These are phyloP conservation scores for Pneumocystis canis DNA, from an alignment of 1,139 yeast genomes.

Conservation along the genomic window DNA sequence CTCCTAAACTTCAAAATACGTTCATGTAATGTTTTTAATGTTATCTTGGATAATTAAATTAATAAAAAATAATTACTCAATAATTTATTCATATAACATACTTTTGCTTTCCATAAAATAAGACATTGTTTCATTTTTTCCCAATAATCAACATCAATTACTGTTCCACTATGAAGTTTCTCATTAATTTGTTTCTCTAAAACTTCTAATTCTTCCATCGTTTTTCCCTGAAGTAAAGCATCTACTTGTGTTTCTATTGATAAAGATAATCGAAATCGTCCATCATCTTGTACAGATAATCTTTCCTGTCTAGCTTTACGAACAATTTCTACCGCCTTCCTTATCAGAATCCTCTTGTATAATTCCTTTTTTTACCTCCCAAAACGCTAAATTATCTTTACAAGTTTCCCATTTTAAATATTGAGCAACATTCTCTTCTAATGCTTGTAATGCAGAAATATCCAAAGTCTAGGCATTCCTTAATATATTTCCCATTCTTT, in stretches of 20 bases:
- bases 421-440: conserved; percentile 16
- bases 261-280: neutral
- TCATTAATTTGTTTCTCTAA: conserved; percentile 19
- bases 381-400: conserved; percentile 16
- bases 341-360: conserved; percentile 9
- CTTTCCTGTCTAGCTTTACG: conserved; percentile 12
- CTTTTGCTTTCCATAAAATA: conserved; percentile 18
- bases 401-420: conserved; percentile 16
- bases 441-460: conserved; percentile 14
- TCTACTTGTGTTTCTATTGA: conserved; percentile 15
- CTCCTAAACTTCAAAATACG: neutral
- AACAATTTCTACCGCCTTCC: conserved; percentile 3
- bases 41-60: conserved; percentile 6
- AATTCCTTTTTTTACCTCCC: conserved; percentile 16
- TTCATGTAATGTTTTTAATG: neutral
- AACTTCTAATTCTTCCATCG: conserved; percentile 18
- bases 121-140: conserved; percentile 20
- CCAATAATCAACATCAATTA: conserved; percentile 25
- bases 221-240: conserved; percentile 20
- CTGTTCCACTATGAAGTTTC: conserved; percentile 17
- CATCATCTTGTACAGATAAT: conserved; percentile 21
- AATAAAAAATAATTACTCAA: conserved; percentile 13
- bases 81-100: conserved; percentile 13
- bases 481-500: neutral
- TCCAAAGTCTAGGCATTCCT: neutral